Conservation (phyloP, 2,329 filamentous ascomycete species). For the Ophiocordyceps camponoti-saundersi region DNA sequence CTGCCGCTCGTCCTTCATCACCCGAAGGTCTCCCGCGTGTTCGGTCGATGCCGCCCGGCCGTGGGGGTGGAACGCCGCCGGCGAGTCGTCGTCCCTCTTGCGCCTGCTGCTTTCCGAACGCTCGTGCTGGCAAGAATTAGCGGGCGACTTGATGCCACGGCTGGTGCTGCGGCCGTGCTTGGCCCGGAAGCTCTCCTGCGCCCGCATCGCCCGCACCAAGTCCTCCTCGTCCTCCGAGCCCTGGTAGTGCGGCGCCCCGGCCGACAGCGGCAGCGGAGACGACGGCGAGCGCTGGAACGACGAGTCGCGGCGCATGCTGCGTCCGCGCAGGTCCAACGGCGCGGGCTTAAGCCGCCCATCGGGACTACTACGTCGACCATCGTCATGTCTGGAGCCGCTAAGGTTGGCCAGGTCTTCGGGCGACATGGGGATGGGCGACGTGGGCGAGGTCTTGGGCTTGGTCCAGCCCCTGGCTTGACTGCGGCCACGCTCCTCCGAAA, state of each 20-base stretch:
- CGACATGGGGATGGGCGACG: constrained; percentile 87
- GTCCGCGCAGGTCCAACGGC: constrained; percentile 37
- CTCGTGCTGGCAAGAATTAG: constrained; percentile 14
- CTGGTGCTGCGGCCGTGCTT: constrained; percentile 35
- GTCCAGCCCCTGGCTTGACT: constrained; percentile 46
- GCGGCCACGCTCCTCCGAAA: constrained; percentile 55
- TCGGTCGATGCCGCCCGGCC: constrained; percentile 24
- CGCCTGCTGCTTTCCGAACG: constrained; percentile 21
- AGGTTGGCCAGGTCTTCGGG: constrained; percentile 63
- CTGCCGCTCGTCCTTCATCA: constrained; percentile 42
- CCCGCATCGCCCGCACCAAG: constrained; percentile 32
- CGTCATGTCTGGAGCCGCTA: constrained; percentile 25
- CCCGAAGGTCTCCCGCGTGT: constrained; percentile 34
- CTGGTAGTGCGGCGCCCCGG: constrained; percentile 18
- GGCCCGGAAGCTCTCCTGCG: constrained; percentile 37
- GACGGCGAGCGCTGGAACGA: constrained; percentile 56
- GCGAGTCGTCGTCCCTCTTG: constrained; percentile 12
- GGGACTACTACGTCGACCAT: constrained; percentile 25
- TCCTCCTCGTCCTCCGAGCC: constrained; percentile 51
- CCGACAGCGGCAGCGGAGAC: constrained; percentile 63
- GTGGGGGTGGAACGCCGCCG: constrained; percentile 14
- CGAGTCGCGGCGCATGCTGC: constrained; percentile 42
- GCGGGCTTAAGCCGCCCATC: constrained; percentile 23
- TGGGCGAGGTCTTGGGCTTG: constrained; percentile 72
- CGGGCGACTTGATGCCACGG: constrained; percentile 20